Conservation (phyloP, 768 basidiomycete genomes). For the Boletales sp. region DNA sequence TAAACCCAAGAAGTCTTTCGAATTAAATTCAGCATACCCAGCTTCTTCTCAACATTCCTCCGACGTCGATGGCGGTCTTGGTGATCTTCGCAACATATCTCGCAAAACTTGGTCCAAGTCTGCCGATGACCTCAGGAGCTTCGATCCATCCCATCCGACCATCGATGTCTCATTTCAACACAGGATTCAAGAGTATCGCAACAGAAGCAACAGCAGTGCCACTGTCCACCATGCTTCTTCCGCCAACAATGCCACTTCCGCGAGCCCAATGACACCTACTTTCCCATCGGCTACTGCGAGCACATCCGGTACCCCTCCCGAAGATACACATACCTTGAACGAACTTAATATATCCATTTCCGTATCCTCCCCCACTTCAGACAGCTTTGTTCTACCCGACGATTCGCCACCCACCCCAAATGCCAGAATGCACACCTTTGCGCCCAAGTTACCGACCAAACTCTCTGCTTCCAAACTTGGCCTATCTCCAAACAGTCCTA, state of each 20-base stretch:
- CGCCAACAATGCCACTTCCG: slow-evolving; percentile 22
- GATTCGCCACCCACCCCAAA: slow-evolving; percentile 45
- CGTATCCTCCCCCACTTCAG: slow-evolving; percentile 41
- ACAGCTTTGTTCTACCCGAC: slow-evolving; percentile 30
- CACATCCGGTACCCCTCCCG: slow-evolving; percentile 20
- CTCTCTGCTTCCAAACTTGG: slow-evolving; percentile 52
- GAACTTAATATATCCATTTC: slow-evolving; percentile 45
- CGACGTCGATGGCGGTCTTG: slow-evolving; percentile 39
- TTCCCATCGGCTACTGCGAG: slow-evolving; percentile 35
- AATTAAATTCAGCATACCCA: slow-evolving; percentile 34
- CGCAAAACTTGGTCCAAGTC: slow-evolving; percentile 77
- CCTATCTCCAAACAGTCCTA: slow-evolving; percentile 48
- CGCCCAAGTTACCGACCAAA: slow-evolving; percentile 68
- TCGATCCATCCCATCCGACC: slow-evolving; percentile 34
- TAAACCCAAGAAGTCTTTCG: slow-evolving; percentile 42
- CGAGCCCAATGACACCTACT: slow-evolving; percentile 37
- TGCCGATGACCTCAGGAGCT: slow-evolving; percentile 70
- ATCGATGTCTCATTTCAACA: slow-evolving; percentile 54
- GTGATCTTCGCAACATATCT: slow-evolving; percentile 68
- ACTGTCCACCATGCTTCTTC: slow-evolving; percentile 41
- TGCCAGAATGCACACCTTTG: slow-evolving; percentile 65
- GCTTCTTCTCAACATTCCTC: slow-evolving; percentile 30
- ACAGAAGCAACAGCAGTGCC: slow-evolving; percentile 53
- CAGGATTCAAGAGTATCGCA: slow-evolving; percentile 62
- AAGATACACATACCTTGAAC: slow-evolving; percentile 14